A percentile compares a stretch with the other conserved stretches of the same genome.
phyloP scores from a whole-genome alignment of 495 filamentous ascomycete genomes.

The Ramalina intermedia region DNA sequence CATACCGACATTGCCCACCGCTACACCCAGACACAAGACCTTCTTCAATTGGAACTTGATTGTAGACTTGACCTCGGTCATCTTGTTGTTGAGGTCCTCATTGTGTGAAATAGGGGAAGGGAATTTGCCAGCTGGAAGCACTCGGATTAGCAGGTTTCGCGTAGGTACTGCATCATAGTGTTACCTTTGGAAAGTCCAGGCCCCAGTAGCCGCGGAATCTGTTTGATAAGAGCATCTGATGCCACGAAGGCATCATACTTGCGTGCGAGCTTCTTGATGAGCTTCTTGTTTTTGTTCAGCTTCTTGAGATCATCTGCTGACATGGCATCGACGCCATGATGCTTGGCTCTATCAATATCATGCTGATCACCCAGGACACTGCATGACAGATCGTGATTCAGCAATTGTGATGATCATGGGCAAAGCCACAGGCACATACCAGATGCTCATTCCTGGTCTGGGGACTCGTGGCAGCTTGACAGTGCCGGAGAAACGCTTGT shows the following conservation, averaged over 20 bases:
- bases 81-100: conserved; percentile 84
- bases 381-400: conserved; percentile 8
- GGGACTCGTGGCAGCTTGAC: conserved; percentile 84
- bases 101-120: conserved; percentile 90
- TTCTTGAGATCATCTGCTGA: conserved; percentile 97
- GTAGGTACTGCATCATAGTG: background rate
- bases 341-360: conserved; percentile 99
- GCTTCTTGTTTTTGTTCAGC: conserved; percentile 99
- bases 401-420: background rate
- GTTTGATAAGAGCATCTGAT: conserved; percentile 93
- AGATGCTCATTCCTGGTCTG: conserved; percentile 88
- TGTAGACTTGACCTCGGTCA: conserved; percentile 97
- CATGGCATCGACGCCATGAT: conserved; percentile 94
- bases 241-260: conserved; percentile 99
- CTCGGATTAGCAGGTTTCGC: background rate
- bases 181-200: conserved; percentile 95
- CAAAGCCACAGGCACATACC: conserved; percentile 33
- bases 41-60: conserved; percentile 99
- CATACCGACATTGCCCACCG: conserved; percentile 97
- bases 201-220: conserved; percentile 97
- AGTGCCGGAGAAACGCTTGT: conserved; percentile 99
- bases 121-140: conserved; percentile 81
- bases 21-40: conserved; percentile 98
- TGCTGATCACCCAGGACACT: conserved; percentile 98
- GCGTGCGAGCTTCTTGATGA: conserved; percentile 99